Conservation (phyloP, 805 yeast genomes). For the Jamesozyma spencerorum region DNA sequence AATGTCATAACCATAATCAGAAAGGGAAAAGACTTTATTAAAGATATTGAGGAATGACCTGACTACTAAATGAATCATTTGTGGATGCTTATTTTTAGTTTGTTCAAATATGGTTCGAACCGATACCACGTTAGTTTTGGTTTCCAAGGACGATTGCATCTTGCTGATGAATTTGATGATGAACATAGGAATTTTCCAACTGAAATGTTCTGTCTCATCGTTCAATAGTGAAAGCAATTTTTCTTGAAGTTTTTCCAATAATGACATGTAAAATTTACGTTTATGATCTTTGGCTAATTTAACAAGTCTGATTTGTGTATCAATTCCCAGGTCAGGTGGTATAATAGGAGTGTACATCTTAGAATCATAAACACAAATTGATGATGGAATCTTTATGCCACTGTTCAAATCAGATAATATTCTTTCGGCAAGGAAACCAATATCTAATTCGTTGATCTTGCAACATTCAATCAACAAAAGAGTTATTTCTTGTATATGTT, state of each 20-base stretch:
- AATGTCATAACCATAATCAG: slow-evolving; percentile 41
- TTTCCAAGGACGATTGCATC: slow-evolving; percentile 48
- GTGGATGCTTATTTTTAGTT: slow-evolving; percentile 60
- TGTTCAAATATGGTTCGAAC: slow-evolving; percentile 38
- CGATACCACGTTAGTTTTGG: slow-evolving; percentile 34
- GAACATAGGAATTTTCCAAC: slow-evolving; percentile 51
- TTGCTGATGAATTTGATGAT: slow-evolving; percentile 43
- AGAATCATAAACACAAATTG: slow-evolving; percentile 45
- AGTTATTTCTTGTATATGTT: slow-evolving; percentile 40
- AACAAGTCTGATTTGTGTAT: slow-evolving; percentile 49
- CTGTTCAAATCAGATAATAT: slow-evolving; percentile 37
- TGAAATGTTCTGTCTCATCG: slow-evolving; percentile 10
- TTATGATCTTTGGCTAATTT: slow-evolving; percentile 52
- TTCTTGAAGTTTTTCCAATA: slow-evolving; percentile 38
- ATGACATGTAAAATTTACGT: slow-evolving; percentile 34
- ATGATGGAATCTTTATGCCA: slow-evolving; percentile 42
- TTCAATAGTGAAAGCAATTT: slow-evolving; percentile 22
- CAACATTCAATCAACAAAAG: slow-evolving; percentile 46
- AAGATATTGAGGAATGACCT: slow-evolving; percentile 50
- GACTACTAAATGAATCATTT: slow-evolving; percentile 50
- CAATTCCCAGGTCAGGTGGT: slow-evolving; percentile 53
- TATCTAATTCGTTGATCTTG: slow-evolving; percentile 46
- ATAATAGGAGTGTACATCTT: slow-evolving; percentile 35
- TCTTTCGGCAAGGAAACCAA: slow-evolving; percentile 45
- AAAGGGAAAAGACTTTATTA: slow-evolving; percentile 37